Base-by-base conservation (phyloP, 1,284 basidiomycete species). In the Puccinia hordei region DNA sequence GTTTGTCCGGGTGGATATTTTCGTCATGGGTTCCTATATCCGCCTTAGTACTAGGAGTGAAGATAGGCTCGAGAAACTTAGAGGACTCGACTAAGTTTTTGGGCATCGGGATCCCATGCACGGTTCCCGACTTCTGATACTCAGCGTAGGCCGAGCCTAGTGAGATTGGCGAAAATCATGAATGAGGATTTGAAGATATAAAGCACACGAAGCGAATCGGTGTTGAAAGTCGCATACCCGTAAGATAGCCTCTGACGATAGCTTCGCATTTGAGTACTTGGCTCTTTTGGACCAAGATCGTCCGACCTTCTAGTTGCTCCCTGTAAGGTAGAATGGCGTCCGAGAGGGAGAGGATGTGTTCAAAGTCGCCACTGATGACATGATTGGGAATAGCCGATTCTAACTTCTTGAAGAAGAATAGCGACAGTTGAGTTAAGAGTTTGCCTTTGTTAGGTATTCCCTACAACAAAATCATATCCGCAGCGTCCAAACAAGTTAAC, bases 1-100 rank as follows among this genome's bases (percentile, higher is more conserved):
- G 92, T 89, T 90, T 89, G 83, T 92, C 91, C 0, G 95, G 94
- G 75, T 95, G 94, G 82, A 99, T 98, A 86, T 99, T 99, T 86
- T 98, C 95, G 86, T 99, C 96, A 85, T 99, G 95, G 53, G 90
- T 89, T 8, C 97, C 97, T 84, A 93, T 91, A 81, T 95, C 95
- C 0, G 96, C 97, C 86, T 99, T 99, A 12, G 96, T 99, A 0
- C 93, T 96, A 0, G 97, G 97, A 0, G 97, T 99, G 85, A 99
- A 97, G 65, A 98, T 87, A 0, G 96, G 93, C 83, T 91, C 88
- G 9, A 91, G 90, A 38, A 98, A 87, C 84, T 92, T 91, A 83
- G 93, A 88, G 9, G 92, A 93, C 87, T 99, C 96, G n/a, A 91
- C 87, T 35, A 98, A 87, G 9, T 92, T 93, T 2, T 89, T 86